phyloP scores from a whole-genome alignment of 805 yeast genomes.

The Ogataea allantospora region DNA sequence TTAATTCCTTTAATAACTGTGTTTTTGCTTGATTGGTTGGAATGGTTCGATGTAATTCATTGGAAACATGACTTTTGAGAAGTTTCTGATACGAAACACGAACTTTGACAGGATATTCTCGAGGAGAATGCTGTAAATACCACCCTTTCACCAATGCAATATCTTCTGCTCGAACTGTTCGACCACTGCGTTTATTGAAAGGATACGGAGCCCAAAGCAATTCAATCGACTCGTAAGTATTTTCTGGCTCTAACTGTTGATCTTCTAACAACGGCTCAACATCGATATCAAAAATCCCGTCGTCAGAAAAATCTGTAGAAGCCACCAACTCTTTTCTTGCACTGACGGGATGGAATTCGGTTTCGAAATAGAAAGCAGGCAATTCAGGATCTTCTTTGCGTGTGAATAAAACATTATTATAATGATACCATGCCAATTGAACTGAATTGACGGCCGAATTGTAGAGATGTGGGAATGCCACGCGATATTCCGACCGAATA shows the following conservation, averaged over 20 bases:
- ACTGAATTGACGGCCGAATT: conserved; percentile 74
- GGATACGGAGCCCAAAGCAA: conserved; percentile 86
- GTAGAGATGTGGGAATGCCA: conserved; percentile 84
- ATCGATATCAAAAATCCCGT: conserved; percentile 37
- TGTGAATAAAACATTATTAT: conserved; percentile 54
- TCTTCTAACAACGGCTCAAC: conserved; percentile 54
- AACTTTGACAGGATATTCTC: conserved; percentile 67
- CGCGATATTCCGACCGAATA: conserved; percentile 75
- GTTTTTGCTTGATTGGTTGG: conserved; percentile 47
- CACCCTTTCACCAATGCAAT: conserved; percentile 80
- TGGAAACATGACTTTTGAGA: conserved; percentile 70
- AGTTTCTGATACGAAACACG: conserved; percentile 86
- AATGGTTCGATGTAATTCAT: conserved; percentile 57
- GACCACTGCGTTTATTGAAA: conserved; percentile 71
- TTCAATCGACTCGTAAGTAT: conserved; percentile 55
- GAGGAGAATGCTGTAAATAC: conserved; percentile 67
- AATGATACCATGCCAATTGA: conserved; percentile 58
- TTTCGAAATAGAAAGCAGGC: conserved; percentile 57
- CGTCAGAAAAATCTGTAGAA: conserved; percentile 32
- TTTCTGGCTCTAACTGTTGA: conserved; percentile 44
- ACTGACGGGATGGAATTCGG: conserved; percentile 55
- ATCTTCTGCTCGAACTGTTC: conserved; percentile 80
- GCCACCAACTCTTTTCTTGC: conserved; percentile 24
- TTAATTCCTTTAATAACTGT: conserved; percentile 61
- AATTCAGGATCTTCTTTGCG: conserved; percentile 47